These are phyloP conservation scores for Solanum acaule DNA, from an alignment of 257 asterid species.

Conservation along the genomic window DNA sequence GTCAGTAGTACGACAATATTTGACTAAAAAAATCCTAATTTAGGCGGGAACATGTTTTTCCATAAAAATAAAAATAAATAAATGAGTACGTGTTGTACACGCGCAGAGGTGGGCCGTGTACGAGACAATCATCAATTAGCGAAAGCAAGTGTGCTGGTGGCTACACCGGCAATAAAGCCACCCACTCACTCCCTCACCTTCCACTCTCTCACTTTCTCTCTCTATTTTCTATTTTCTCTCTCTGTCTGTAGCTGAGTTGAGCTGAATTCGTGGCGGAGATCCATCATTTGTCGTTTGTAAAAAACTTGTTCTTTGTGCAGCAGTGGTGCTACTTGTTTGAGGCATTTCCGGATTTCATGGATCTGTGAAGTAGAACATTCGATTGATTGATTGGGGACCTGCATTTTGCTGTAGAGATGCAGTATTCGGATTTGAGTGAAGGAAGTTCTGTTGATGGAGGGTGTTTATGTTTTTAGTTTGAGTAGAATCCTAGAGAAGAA, in stretches of 20 bases:
- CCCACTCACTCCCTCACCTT: not conserved
- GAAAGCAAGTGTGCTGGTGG: constrained; percentile 17
- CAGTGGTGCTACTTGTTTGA: not conserved
- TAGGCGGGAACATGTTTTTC: not conserved
- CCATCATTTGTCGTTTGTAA: not conserved
- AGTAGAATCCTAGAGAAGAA: constrained; percentile 31
- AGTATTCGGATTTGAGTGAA: constrained; percentile 7
- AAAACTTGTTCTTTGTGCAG: not conserved
- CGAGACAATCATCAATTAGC: constrained; percentile 3
- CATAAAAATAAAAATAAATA: not conserved
- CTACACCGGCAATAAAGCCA: constrained; percentile 23
- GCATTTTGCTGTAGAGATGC: constrained; percentile 60
- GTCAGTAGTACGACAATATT: not conserved
- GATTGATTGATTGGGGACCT: not conserved
- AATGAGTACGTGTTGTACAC: not conserved
- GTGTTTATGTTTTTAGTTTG: constrained; percentile 11
- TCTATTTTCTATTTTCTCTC: not conserved
- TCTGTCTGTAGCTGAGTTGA: not conserved
- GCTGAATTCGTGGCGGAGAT: not conserved
- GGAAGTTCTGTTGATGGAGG: constrained; percentile 40
- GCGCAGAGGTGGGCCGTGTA: constrained; percentile 5
- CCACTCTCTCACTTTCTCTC: not conserved
- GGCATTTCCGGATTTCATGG: constrained; percentile 19
- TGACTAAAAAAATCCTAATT: not conserved
- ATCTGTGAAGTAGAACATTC: constrained; percentile 15